Base-by-base conservation (phyloP, 495 filamentous ascomycete genomes). In the Hypoxylon crocopeplum region DNA sequence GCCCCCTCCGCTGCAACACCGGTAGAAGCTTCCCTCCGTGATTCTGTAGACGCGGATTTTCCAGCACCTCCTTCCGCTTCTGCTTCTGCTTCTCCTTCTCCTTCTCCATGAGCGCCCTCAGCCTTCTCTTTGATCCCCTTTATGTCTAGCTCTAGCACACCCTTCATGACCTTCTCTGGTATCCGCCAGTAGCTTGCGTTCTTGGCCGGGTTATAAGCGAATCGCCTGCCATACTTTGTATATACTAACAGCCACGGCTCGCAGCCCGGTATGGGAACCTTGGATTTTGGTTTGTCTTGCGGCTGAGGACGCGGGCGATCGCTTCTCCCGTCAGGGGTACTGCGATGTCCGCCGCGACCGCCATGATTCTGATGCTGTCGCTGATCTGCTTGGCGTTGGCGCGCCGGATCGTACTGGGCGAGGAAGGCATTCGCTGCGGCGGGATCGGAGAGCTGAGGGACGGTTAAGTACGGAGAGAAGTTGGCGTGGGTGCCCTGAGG, bases 121-220 rank as follows among this genome's bases (percentile, higher is more conserved):
- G 75, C 79, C 62, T 80, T 83, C 48, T 77, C 72, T 22, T 77
- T 77, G 34, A 83, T 82, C 8, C 83, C 72, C 38, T 73, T 79
- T 46, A 80, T 73, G 70, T 83, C 92, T 41, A 88, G 82, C 52
- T 92, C 88, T 2, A 89, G 72, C 13, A 97, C 89, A 3, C 82
- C 91, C 64, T 86, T 85, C 79, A 91, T 84, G 7, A 98, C 81
- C 64, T 95, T 86, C 41, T 87, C 80, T 2, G 94, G 93, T 52
- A 96, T 88, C 61, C 87, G 89, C 94, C 94, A 98, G 73, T 92
- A 90, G 69, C 93, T 97, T 59, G 91, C 85, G 21, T 92, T 88
- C 39, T 88, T 92, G 40, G 84, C 81, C 0, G 82, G 75, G 62
- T 98, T 97, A 73, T 95, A 87, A 2, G 91, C 92, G 70, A 98